These are phyloP conservation scores for Neoboletus brunneissimus DNA, from an alignment of 768 basidiomycete species.

Conservation along the genomic window DNA sequence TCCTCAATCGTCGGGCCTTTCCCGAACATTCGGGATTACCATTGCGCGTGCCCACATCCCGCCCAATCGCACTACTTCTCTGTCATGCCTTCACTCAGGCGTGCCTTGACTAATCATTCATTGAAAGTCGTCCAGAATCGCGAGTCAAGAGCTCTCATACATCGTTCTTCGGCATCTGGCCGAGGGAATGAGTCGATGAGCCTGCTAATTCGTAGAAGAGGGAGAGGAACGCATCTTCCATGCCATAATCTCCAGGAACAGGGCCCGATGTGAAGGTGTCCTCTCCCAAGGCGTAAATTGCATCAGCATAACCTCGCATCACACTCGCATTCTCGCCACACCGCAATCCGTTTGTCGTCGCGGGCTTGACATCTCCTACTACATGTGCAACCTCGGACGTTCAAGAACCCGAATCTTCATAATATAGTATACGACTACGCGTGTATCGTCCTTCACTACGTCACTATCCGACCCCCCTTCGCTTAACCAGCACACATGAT, in stretches of 20 bases:
- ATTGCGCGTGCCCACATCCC: not conserved
- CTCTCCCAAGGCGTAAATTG: not conserved
- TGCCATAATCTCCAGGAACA: not conserved
- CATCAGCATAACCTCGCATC: too few relatives aligned
- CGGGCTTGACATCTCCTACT: too few relatives aligned
- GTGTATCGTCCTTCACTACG: too few relatives aligned
- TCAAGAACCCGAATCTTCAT: too few relatives aligned
- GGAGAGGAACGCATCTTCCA: not conserved
- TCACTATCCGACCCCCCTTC: not conserved
- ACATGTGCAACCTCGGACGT: too few relatives aligned
- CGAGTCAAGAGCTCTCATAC: too few relatives aligned
- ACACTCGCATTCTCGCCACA: too few relatives aligned
- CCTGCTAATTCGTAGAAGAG: not conserved
- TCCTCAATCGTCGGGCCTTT: not conserved
- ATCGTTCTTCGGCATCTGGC: too few relatives aligned
- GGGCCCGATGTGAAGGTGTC: not conserved
- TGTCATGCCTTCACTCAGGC: not conserved
- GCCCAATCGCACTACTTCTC: not conserved
- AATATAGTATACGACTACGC: too few relatives aligned
- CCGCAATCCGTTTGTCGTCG: too few relatives aligned
- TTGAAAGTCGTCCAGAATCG: not conserved
- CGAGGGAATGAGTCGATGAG: not conserved
- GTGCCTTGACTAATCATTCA: not conserved
- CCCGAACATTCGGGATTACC: not conserved
- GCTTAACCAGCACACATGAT: too few relatives aligned